Base-by-base conservation (phyloP, 23 red algal genomes). In the Gracilaria caudata region DNA sequence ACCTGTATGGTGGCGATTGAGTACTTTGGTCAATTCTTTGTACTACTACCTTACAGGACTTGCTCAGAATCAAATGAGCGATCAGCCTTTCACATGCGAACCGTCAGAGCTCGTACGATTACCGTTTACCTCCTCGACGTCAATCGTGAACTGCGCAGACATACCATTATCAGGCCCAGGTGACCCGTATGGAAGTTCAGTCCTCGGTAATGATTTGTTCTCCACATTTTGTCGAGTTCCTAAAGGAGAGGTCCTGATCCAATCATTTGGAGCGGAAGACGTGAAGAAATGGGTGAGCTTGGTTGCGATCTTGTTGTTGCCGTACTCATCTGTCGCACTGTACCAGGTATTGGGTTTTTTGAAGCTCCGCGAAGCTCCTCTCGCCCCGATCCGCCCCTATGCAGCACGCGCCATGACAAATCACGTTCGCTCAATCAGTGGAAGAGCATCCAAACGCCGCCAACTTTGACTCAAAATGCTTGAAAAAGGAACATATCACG, bases 281-380 rank as follows among this genome's bases (percentile, higher is more conserved):
- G 78, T 88, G n/a, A 94, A 91, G 49, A 87, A 88, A 68, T 98
- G 95, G 95, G 78, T 98, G 53, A 46, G 60, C 43, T 85, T 98
- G 36, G 92, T 84, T 25, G 95, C 95, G 20, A 26, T n/a, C n/a
- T 98, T 68, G 51, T 66, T 19, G 95, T 88, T 5, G 84, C 89
- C n/a, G 75, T 90, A 55, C 40, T 80, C 14, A 51, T 98, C 7
- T 83, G 63, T 43, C 84, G 90, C 21, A 39, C 92, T 38, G 88
- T 87, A 4, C 66, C 82, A 2, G 84, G 71, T 6, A 46, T 82
- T 53, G 80, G 55, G 33, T 87, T 94, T 56, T n/a, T n/a, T n/a
- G n/a, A n/a, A n/a, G n/a, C n/a, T n/a, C n/a, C n/a, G n/a, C n/a
- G n/a, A n/a, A n/a, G n/a, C n/a, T n/a, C 51, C 8, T 0, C 10